These are phyloP conservation scores for Neurospora tetrasperma DNA, from an alignment of 495 filamentous ascomycete species.

Conservation along the genomic window DNA sequence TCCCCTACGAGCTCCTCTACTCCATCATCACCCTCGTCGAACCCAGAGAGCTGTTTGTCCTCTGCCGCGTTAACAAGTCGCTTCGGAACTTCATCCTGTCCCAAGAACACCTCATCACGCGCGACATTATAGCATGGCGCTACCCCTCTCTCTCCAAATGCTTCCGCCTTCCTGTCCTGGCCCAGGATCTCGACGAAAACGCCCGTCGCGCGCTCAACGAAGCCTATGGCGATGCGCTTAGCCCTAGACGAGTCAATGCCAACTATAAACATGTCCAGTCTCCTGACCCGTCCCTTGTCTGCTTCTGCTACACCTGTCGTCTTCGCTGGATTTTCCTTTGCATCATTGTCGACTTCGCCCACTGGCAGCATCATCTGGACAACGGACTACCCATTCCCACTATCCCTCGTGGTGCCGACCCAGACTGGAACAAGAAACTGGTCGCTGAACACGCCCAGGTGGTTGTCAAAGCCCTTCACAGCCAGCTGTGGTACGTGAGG, in stretches of 20 bases:
- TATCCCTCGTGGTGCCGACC: slow-evolving; percentile 31
- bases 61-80: slow-evolving; percentile 24
- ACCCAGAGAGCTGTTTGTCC: slow-evolving; percentile 38
- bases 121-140: slow-evolving; percentile 27
- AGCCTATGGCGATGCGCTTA: slow-evolving; percentile 5
- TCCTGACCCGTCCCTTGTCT: slow-evolving; percentile 29
- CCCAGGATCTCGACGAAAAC: slow-evolving; percentile 28
- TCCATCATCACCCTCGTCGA: slow-evolving; percentile 32
- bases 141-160: slow-evolving; percentile 38
- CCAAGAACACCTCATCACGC: slow-evolving; percentile 30
- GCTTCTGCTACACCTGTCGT: slow-evolving; percentile 43
- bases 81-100: slow-evolving; percentile 30
- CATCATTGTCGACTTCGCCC: slow-evolving; percentile 41
- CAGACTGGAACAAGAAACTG: slow-evolving; percentile 38
- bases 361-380: slow-evolving; percentile 43
- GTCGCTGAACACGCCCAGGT: slow-evolving; percentile 27
- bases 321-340: slow-evolving; percentile 43
- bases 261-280: slow-evolving; percentile 37
- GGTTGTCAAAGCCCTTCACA: slow-evolving; percentile 30
- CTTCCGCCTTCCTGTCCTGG: slow-evolving; percentile 36
- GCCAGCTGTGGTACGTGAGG: slow-evolving; percentile 37
- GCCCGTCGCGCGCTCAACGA: slow-evolving; percentile 21
- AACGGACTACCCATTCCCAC: slow-evolving; percentile 40
- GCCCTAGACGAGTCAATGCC: slow-evolving; percentile 25
- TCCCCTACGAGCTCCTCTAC: slow-evolving; percentile 40